Evolutionary conservation across 805 yeast genomes (phyloP).

Genomic region (Ogataea nitratoaversa): DNA sequence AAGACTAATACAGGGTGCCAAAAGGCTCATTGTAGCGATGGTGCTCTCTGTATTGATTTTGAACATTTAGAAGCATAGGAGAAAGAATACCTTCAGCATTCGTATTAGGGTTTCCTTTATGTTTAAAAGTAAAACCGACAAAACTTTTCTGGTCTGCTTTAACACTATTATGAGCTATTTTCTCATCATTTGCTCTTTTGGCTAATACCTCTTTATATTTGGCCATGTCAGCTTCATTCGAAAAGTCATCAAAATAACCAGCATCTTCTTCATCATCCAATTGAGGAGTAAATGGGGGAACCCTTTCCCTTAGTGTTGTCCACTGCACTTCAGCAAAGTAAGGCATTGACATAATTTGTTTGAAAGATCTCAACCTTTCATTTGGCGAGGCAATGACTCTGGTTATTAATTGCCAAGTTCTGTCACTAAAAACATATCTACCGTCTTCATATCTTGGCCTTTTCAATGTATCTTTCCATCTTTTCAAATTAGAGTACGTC

Average conservation of each 20-base stretch:
- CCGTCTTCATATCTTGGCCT: slow-evolving; percentile 93
- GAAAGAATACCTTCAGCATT: slow-evolving; percentile 34
- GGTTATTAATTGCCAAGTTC: slow-evolving; percentile 89
- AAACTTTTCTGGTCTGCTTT: slow-evolving; percentile 65
- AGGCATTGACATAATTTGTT: slow-evolving; percentile 72
- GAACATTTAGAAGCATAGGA: slow-evolving; percentile 27
- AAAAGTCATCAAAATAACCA: slow-evolving; percentile 97
- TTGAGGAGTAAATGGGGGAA: slow-evolving; percentile 97
- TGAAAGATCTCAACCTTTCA: slow-evolving; percentile 69
- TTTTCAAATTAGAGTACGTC: slow-evolving; percentile 87
- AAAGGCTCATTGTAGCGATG: slow-evolving; percentile 31
- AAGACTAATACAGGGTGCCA: slow-evolving; percentile 30
- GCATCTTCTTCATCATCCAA: slow-evolving; percentile 96
- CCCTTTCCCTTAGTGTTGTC: slow-evolving; percentile 57
- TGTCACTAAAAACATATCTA: slow-evolving; percentile 85
- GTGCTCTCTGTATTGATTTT: slow-evolving; percentile 17
- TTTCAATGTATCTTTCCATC: slow-evolving; percentile 84
- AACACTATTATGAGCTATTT: slow-evolving; percentile 61
- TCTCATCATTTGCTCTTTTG: slow-evolving; percentile 81
- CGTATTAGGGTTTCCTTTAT: slow-evolving; percentile 57
- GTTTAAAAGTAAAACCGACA: slow-evolving; percentile 95
- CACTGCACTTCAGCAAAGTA: slow-evolving; percentile 86
- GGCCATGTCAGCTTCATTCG: slow-evolving; percentile 94
- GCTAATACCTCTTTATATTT: slow-evolving; percentile 96
- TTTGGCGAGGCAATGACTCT: slow-evolving; percentile 77